Base-by-base conservation (phyloP, 441 rosid genomes). In the Arabidopsis hybrid region DNA sequence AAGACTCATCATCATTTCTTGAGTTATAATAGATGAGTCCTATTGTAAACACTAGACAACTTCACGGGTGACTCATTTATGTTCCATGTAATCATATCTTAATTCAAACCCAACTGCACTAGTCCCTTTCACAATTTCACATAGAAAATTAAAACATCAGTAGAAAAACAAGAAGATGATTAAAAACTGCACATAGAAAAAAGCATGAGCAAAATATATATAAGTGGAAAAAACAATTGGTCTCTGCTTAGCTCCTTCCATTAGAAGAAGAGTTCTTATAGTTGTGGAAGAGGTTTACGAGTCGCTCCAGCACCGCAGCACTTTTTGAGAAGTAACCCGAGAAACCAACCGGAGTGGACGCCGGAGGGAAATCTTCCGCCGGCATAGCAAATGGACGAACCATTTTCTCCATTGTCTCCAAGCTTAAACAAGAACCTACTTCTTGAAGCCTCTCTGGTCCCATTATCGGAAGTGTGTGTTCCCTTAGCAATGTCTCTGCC, bases 371-470 rank as follows among this genome's bases (percentile, higher is more conserved):
- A 80, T 94, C 99, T 75, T 94, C 99, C 0, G 99, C 88, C 0
- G 99, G 99, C 99, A 97, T 94, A 11, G 99, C 99, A 66, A 97
- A 97, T 9, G 92, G 92, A 39, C 83, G 96, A 57, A 97, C 70
- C 99, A 94, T 91, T 81, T 74, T 90, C 84, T 92, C 97, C 97
- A 92, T 86, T 71, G 89, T 90, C 81, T 90, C 99, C 45, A 94
- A 80, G 14, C 98, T 92, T 40, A 90, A 91, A 77, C 85, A 96
- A 0, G 98, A 90, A 64, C 96, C 96, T 21, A 84, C 87, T 83
- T 97, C 99, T 69, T 97, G 99, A 75, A 97, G 86, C 85, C 99
- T 91, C 84, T 97, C 99, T 35, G 99, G 99, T 52, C 99, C 99
- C 95, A 88, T 94, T 83, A 97, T 91, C 17, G 99, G 99, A 70